Base-by-base conservation (phyloP, 768 basidiomycete species). In the Obba rivulosa region DNA sequence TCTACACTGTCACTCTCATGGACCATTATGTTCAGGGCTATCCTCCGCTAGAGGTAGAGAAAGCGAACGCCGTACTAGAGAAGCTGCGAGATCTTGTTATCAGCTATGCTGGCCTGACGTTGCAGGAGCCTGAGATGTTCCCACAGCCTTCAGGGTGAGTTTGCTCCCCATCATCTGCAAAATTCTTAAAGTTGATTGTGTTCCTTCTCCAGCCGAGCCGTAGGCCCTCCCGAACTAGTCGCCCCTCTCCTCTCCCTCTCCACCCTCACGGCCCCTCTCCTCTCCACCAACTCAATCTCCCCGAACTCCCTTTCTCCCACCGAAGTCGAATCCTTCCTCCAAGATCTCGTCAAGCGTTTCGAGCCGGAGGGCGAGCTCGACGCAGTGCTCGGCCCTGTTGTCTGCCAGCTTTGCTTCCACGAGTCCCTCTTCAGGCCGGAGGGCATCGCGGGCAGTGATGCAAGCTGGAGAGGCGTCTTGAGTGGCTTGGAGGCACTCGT, bases 71-170 rank as follows among this genome's bases (percentile, higher is more conserved):
- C 23, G 65, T 78, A n/a, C 71, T 92, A 18, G 87, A 92, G 37
- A 90, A 83, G 64, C 63, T 88, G 34, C 83, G 86, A n/a, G 78
- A 86, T 48, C 74, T 96, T 14, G 66, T 97, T 43, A 80, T 98
- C 54, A 91, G 86, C 48, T 96, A 96, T 68, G 80, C 85, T 10
- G 94, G 93, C 4, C 75, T 97, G 41, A 87, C 79, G 20, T 71
- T 99, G 9, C 92, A 94, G 67, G 93, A 94, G 51, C 89, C 94
- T 1, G 83, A 83, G 34, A 94, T 97, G 86, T 98, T 99, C 56
- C 88, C 92, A 41, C 91, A 96, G 56, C 94, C 93, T 9, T 47
- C 66, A 45, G 77, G 80, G 92, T 89, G 65, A 50, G 78, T 70
- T 21, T 41, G 14, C 14, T 22, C 46, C 24, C 18, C 34, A 28